Base-by-base conservation (phyloP, 2,329 filamentous ascomycete genomes). In the Alternaria sp. region DNA sequence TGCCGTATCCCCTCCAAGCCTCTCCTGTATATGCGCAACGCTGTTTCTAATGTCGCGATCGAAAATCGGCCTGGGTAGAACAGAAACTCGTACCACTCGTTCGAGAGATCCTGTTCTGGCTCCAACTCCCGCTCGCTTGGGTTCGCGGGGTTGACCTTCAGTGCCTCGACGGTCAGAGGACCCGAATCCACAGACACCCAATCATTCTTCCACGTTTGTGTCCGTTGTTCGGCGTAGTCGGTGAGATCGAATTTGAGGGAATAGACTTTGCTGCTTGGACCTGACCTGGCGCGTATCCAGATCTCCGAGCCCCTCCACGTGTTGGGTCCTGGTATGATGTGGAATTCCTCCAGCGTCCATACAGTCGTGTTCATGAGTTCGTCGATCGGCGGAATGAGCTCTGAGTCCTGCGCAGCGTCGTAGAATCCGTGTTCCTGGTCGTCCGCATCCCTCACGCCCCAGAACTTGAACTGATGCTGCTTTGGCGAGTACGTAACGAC, bases 391-490 rank as follows among this genome's bases (percentile, higher is more conserved):
- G 94, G 92, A 25, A 90, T 85, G 30, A 96, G 83, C 12, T 86
- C 83, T 8, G 82, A 75, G 11, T 86, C 84, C 0, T 91, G 87
- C 70, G 92, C 94, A 21, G 93, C 82, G 71, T 96, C 93, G 66
- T 89, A 87, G 14, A 96, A 84, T 9, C 89, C 85, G 20, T 93
- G 78, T 3, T 82, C 84, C 68, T 81, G 68, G 70, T 82, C 67
- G 71, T 91, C 85, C 70, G 87, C 87, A 57, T 90, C 87, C 69
- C 89, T 87, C 18, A 91, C 87, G 57, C 88, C 87, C 93, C 94
- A 99, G 76, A 99, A 94, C 79, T 97, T 98, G 85, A 99, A 98
- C 76, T 95, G 91, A 37, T 96, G 88, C 28, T 94, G 92, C 67
- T 96, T 89, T 0, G 96, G 95, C 11, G 94, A 97, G 79, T 94